Evolutionary conservation across 2,329 filamentous ascomycete genomes (phyloP), one percentile per base, ranked within the genome.

Genomic region (Fusarium ambrosium): DNA sequence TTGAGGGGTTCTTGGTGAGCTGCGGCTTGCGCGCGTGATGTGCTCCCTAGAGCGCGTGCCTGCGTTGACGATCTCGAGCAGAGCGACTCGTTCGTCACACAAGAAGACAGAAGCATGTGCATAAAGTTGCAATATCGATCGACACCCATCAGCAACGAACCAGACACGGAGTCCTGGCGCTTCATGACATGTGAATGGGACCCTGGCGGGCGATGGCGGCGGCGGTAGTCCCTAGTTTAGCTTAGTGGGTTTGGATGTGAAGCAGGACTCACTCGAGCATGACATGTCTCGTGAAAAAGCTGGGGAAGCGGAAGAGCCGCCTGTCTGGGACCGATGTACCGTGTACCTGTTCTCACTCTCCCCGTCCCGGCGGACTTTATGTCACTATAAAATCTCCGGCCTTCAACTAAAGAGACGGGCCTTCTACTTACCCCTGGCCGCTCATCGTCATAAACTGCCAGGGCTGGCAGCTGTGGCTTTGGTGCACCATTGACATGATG

Each of bases 131-230:
- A 69, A 62, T 39, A 67, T 69, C 62, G 73, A 69, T 74, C 59
- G 58, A 71, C 66, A 64, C 48, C 18, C 34, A 70, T 55, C 59
- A 65, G 62, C 41, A n/a, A 34, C 27, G 29, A 61, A 22, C 36
- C 24, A 29, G 27, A 60, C 45, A 65, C 32, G 43, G 43, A 56
- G 61, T 62, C 61, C 36, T 67, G 51, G 62, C 53, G 20, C 39
- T 70, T 68, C 34, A 27, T 74, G 73, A 64, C 73, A 76, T 76
- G 73, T 76, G 73, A 75, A 69, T 63, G 70, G n/a, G 67, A 62
- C 59, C 67, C 11, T 39, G 58, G 66, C 43, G 39, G 41, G 48
- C 51, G 59, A 66, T 55, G 63, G 69, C 67, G 64, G 62, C 76
- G 74, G 76, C 63, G 67, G 37, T 69, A 63, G 65, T 64, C 61